Percentiles rank a stretch among this genome's conserved stretches.
phyloP scores from a whole-genome alignment of 2,329 filamentous ascomycete species.

The Aspergillus quadricinctus region DNA sequence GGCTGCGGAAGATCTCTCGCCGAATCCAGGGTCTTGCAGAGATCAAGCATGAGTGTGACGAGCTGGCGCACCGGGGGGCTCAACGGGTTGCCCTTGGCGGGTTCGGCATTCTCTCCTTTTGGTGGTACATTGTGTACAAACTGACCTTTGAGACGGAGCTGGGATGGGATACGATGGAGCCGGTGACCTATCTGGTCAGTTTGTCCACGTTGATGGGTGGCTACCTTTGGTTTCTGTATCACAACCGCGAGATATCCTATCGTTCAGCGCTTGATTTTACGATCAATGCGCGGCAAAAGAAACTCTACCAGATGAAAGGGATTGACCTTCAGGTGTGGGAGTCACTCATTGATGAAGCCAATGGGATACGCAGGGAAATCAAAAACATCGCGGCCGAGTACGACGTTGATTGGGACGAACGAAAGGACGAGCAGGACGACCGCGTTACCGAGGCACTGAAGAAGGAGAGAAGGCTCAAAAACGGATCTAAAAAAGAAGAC shows the following conservation, averaged over 20 bases:
- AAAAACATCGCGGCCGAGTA: conserved; percentile 78
- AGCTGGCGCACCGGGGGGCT: conserved; percentile 69
- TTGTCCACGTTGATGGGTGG: conserved; percentile 80
- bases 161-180: conserved; percentile 89
- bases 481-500: conserved; percentile 29
- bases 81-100: conserved; percentile 77
- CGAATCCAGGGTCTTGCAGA: conserved; percentile 65
- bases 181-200: conserved; percentile 84
- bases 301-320: conserved; percentile 69
- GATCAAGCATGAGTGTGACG: conserved; percentile 78
- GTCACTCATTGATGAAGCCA: conserved; percentile 71
- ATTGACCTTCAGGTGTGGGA: conserved; percentile 79
- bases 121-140: conserved; percentile 78
- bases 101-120: conserved; percentile 66
- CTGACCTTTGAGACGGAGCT: conserved; percentile 66
- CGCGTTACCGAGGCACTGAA: conserved; percentile 50
- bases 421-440: conserved; percentile 64
- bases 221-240: conserved; percentile 90
- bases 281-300: conserved; percentile 70
- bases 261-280: conserved; percentile 83
- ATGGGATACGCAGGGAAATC: conserved; percentile 71
- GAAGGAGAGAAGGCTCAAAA: conserved; percentile 44
- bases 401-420: conserved; percentile 85
- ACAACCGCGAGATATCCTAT: conserved; percentile 85
- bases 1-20: conserved; percentile 66